These are phyloP conservation scores for Platanthera zijinensis DNA, from an alignment of 106 monocot species.

Conservation along the genomic window DNA sequence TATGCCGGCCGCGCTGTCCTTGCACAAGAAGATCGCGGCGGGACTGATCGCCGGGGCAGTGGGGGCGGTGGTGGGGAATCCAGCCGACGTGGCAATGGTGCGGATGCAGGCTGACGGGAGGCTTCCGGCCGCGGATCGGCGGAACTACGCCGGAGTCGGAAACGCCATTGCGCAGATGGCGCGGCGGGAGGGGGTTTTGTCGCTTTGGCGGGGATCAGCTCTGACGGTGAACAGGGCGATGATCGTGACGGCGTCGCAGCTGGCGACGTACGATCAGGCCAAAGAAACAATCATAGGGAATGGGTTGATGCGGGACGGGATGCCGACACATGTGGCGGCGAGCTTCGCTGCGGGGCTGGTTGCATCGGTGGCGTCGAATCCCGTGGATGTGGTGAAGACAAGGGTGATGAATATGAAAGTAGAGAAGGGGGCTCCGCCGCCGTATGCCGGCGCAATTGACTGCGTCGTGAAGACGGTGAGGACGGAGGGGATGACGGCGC, in stretches of 20 bases:
- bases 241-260: conserved; percentile 52
- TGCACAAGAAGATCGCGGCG: conserved; percentile 58
- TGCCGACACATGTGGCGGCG: conserved; percentile 59
- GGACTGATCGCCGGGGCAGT: conserved; percentile 55
- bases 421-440: conserved; percentile 25
- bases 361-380: conserved; percentile 42
- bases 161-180: conserved; percentile 49
- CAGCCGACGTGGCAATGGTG: conserved; percentile 76
- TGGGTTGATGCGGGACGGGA: conserved; percentile 28
- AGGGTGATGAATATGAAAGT: conserved; percentile 68
- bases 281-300: conserved; percentile 37
- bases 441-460: conserved; percentile 49
- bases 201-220: conserved; percentile 49
- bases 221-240: conserved; percentile 63
- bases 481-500: conserved; percentile 49
- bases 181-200: conserved; percentile 29
- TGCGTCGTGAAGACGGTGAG: conserved; percentile 52
- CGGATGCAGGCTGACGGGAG: conserved; percentile 77
- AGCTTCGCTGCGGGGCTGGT: conserved; percentile 52
- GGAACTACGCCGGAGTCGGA: conserved; percentile 49
- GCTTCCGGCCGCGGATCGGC: conserved; percentile 39
- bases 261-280: conserved; percentile 65
- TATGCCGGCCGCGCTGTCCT: conserved; percentile 18
- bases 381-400: conserved; percentile 63
- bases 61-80: conserved; percentile 66